Percentiles rank a stretch among this genome's conserved stretches.
These are phyloP conservation scores for Hyphopichia wangnamkhiaoensis DNA, from an alignment of 1,139 yeast species.

Conservation along the genomic window DNA sequence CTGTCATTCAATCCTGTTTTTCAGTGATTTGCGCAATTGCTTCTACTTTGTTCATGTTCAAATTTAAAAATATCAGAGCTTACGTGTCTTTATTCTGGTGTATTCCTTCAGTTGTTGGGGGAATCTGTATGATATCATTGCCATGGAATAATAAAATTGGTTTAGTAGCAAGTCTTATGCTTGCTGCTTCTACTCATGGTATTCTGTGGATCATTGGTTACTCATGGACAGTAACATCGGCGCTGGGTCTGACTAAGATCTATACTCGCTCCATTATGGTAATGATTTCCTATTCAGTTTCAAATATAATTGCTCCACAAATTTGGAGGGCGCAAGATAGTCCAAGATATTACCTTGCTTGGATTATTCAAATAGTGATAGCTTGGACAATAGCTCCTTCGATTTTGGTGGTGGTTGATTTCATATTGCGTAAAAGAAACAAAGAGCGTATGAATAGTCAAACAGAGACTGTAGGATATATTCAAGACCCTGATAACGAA, in stretches of 20 bases:
- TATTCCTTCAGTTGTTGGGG: constrained; percentile 43
- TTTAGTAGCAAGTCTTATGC: constrained; percentile 28
- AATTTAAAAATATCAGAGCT: constrained; percentile 14
- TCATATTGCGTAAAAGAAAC: constrained; percentile 38
- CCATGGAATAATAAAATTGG: constrained; percentile 42
- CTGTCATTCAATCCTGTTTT: constrained; percentile 47
- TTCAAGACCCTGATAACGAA: constrained; percentile 3
- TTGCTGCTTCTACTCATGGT: constrained; percentile 16
- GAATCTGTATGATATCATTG: constrained; percentile 41
- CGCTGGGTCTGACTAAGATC: constrained; percentile 18
- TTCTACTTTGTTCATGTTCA: constrained; percentile 22
- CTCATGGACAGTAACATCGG: constrained; percentile 17
- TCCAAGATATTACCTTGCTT: constrained; percentile 37
- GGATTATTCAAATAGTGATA: constrained; percentile 55
- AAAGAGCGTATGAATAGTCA: constrained; percentile 21
- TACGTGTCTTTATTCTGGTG: constrained; percentile 19
- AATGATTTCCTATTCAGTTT: constrained; percentile 15
- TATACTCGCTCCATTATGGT: constrained; percentile 16
- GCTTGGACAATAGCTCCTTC: constrained; percentile 45
- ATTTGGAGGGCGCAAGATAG: constrained; percentile 20
- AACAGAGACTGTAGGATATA: constrained; percentile 4
- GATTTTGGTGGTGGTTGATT: constrained; percentile 36
- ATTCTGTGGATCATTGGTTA: constrained; percentile 16
- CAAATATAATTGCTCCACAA: constrained; percentile 23
- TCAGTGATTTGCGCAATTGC: constrained; percentile 29